Evolutionary conservation across 768 basidiomycete species (phyloP), one percentile per base, ranked within the genome.

Genomic region (Pleurotus sapidus): DNA sequence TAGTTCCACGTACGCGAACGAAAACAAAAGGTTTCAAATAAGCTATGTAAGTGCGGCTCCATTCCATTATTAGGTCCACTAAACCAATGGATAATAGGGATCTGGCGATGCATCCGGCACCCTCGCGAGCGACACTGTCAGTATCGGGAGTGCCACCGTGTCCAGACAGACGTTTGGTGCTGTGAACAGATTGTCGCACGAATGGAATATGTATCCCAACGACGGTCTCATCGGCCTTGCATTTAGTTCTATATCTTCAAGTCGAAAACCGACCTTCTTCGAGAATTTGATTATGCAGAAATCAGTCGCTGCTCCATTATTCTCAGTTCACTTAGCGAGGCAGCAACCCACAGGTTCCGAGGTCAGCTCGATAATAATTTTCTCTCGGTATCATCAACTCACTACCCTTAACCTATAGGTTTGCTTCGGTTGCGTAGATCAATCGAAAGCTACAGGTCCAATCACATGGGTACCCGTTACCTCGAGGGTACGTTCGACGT

Each of bases 151-250:
- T 6, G 68, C 86, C 11, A 60, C 67, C 11, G 74, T 86, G 24
- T 40, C 61, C 4, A 65, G 74, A 18, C 87, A 87, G 67, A 70
- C 74, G n/a, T 84, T 89, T 62, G 83, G 84, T 25, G 79, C 79
- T 4, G 82, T 83, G 49, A 63, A 55, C 17, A 64, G 68, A 3
- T 75, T 77, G 50, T 81, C 83, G 0, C 62, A 69, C 4, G 83
- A 82, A 62, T 84, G 88, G 67, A 68, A 70, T 34, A 62, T 64
- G 39, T 71, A 74, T 15, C 85, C 86, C 6, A 83, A 76, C 57
- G 77, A 77, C 46, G 88, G 87, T 9, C 72, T 88, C 9, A 65
- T 86, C 5, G 87, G 87, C 23, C 68, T 89, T 64, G 86, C 82
- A 9, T 89, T 89, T 61, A 70, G 81, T 37, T 70, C 77, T 42